Evolutionary conservation across 2,329 filamentous ascomycete species (phyloP).

Genomic region (Colletotrichum incanum): DNA sequence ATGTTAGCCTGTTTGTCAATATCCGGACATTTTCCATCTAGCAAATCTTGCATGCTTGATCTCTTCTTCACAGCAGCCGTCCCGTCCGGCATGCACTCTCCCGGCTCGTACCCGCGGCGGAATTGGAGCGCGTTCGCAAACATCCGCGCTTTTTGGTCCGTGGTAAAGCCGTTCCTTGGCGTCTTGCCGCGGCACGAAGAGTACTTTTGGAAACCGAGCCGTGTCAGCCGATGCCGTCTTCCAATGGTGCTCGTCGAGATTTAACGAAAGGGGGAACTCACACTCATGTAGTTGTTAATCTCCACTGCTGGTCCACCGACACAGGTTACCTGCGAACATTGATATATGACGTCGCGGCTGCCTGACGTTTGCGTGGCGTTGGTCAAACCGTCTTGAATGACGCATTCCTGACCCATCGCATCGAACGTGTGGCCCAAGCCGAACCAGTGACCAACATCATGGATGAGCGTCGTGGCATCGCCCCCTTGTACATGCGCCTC

Average conservation of each 20-base stretch:
- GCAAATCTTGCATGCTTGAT: conserved; percentile 47
- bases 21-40: conserved; percentile 46
- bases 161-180: conserved; percentile 44
- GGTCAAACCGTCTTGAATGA: conserved; percentile 41
- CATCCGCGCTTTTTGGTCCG: conserved; percentile 47
- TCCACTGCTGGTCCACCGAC: conserved; percentile 21
- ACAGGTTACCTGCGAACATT: conserved; percentile 44
- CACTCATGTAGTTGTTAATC: conserved; percentile 47
- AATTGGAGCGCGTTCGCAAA: conserved; percentile 46
- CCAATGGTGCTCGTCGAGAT: background rate
- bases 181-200: conserved; percentile 41
- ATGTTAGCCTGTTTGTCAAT: conserved; percentile 39
- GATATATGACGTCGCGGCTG: conserved; percentile 30
- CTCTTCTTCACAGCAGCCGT: conserved; percentile 32
- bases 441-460: conserved; percentile 47
- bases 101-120: conserved; percentile 44
- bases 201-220: conserved; percentile 14
- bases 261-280: conserved; percentile 17
- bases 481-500: conserved; percentile 36
- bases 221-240: background rate
- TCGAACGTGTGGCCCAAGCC: conserved; percentile 43
- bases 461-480: conserved; percentile 48
- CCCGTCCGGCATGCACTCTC: conserved; percentile 44
- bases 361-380: conserved; percentile 45
- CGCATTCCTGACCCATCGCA: conserved; percentile 38